Evolutionary conservation across 805 yeast species (phyloP).

Genomic region (Ogataea naganishii): DNA sequence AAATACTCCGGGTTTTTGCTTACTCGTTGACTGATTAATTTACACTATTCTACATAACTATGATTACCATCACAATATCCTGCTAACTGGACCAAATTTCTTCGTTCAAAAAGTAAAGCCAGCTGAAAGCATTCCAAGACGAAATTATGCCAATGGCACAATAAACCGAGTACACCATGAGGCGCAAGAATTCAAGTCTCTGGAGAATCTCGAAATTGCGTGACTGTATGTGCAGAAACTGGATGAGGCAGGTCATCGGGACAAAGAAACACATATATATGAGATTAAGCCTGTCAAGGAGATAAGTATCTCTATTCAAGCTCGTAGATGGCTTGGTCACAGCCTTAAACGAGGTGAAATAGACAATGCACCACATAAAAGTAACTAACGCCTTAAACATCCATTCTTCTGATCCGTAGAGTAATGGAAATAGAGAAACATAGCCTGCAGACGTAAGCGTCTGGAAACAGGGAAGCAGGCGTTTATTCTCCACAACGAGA

Average conservation of each 20-base stretch:
- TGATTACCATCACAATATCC: no score
- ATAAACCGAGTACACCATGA: conserved; percentile 80
- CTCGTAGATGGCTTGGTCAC: conserved; percentile 41
- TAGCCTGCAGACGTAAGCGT: conserved; percentile 73
- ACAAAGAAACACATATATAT: conserved; percentile 60
- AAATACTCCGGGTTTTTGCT: no score
- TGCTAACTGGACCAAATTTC: conserved; percentile 64
- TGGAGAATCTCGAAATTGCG: conserved; percentile 42
- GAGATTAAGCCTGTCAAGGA: conserved; percentile 62
- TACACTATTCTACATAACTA: no score
- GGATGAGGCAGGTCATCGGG: conserved; percentile 44
- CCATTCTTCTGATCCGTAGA: conserved; percentile 75
- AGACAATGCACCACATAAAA: conserved; percentile 76
- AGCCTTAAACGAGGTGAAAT: conserved; percentile 62
- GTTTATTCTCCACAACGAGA: conserved; percentile 59
- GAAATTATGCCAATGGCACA: conserved; percentile 79
- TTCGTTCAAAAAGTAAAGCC: conserved; percentile 84
- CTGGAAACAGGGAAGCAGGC: conserved; percentile 64
- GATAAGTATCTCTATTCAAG: conserved; percentile 39
- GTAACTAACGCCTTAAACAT: conserved; percentile 70
- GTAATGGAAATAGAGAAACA: conserved; percentile 80
- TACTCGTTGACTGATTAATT: no score
- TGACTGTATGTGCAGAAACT: conserved; percentile 47
- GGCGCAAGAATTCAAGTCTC: conserved; percentile 61
- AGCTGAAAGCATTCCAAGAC: conserved; percentile 82